Base-by-base conservation (phyloP, 345 rosid genomes). In the Brassica incana region DNA sequence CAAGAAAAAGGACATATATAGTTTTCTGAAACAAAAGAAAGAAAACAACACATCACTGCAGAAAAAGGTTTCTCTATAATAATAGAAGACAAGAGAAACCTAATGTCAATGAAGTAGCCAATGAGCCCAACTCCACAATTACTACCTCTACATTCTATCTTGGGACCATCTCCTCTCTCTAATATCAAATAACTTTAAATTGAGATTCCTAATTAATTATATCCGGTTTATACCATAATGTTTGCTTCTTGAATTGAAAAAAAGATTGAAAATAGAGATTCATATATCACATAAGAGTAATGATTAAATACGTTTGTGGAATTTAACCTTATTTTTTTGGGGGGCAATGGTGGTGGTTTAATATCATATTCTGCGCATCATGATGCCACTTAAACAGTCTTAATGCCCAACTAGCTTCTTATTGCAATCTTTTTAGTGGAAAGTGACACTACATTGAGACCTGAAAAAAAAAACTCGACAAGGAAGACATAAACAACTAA, bases 371-470 rank as follows among this genome's bases (percentile, higher is more conserved):
- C 40, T 70, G 72, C n/a, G 68, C 73, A 40, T 71, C 74, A 76
- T 81, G 68, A 81, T 72, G 73, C 64, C 43, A 71, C 36, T 35
- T 59, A 71, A 58, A 71, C 62, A 76, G 69, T 81, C 80, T 76
- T 27, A 70, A 33, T 65, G 25, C 69, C 65, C 72, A 80, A 71
- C 83, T 54, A 69, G 69, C 67, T 63, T 58, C 76, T 65, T 33
- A 71, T 71, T 80, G 80, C 69, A 76, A 76, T 80, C 83, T 81
- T 81, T 77, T 81, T 16, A 67, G 77, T 81, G 84, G 84, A 81
- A 77, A 81, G 80, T 81, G 84, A 81, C 84, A 81, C 35, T 67
- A 76, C 84, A 61, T 15, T 69, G 76, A 80, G 83, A 81, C 77
- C 65, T 71, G 52, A 73, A 72, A 12, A n/a, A 50, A 11, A 76